Conservation (phyloP, 2,329 filamentous ascomycete genomes). For the Aureobasidium sp. region DNA sequence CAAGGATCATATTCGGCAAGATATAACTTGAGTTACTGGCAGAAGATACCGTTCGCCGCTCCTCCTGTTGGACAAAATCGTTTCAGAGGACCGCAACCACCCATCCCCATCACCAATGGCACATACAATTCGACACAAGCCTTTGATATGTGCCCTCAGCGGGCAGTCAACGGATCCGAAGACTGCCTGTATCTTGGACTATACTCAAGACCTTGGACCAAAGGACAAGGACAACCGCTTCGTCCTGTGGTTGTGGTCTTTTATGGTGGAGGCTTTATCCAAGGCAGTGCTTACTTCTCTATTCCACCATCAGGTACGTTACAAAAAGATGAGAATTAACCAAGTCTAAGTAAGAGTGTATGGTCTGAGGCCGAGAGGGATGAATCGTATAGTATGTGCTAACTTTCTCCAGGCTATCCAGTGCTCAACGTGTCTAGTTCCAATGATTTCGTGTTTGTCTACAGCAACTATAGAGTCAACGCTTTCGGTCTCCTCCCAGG, state of each 20-base stretch:
- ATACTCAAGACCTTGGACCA: conserved; percentile 51
- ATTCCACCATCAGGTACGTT: conserved; percentile 41
- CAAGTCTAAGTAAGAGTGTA: not conserved
- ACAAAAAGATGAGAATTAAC: not conserved
- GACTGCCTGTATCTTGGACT: conserved; percentile 57
- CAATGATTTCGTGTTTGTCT: conserved; percentile 48
- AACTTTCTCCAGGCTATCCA: conserved; percentile 42
- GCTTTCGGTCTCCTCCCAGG: conserved; percentile 52
- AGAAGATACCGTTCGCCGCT: conserved; percentile 55
- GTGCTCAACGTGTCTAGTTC: conserved; percentile 47
- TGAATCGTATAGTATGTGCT: not conserved
- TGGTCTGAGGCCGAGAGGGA: not conserved
- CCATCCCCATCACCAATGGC: conserved; percentile 39
- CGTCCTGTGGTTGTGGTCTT: conserved; percentile 55
- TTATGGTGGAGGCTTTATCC: conserved; percentile 56
- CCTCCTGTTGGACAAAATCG: conserved; percentile 52
- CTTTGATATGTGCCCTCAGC: conserved; percentile 54
- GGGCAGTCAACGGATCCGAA: conserved; percentile 50
- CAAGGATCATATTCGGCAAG: conserved; percentile 14
- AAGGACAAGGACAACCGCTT: conserved; percentile 34
- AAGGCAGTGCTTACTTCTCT: conserved; percentile 49
- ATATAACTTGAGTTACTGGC: conserved; percentile 40
- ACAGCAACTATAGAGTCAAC: conserved; percentile 51
- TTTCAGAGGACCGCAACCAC: conserved; percentile 55
- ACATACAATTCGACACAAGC: conserved; percentile 49